These are phyloP conservation scores for Didymellaceae sp. DNA, from an alignment of 2,329 filamentous ascomycete species.

Conservation along the genomic window DNA sequence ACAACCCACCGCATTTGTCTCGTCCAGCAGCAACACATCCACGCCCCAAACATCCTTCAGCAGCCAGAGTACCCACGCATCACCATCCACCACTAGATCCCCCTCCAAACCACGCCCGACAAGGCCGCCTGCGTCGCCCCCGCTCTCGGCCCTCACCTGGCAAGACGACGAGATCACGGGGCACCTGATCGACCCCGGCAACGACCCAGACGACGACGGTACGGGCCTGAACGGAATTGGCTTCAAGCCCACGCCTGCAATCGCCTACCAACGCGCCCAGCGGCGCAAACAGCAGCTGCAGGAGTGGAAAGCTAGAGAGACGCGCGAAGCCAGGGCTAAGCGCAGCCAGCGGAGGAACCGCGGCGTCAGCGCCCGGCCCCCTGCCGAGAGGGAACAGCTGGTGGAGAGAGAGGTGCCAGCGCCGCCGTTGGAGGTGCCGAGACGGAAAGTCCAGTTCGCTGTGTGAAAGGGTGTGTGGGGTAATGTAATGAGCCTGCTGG, in stretches of 20 bases:
- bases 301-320: conserved; percentile 66
- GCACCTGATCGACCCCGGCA: conserved; percentile 57
- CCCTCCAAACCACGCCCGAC: conserved; percentile 28
- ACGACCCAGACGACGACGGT: conserved; percentile 66
- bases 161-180: conserved; percentile 68
- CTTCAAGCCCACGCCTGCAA: conserved; percentile 66
- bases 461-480: conserved; percentile 23
- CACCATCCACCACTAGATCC: conserved; percentile 10
- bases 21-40: conserved; percentile 17
- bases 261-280: conserved; percentile 63
- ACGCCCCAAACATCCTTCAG: conserved; percentile 13
- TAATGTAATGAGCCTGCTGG: conserved; percentile 9
- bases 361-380: conserved; percentile 32
- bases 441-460: conserved; percentile 44
- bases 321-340: conserved; percentile 63
- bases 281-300: conserved; percentile 64
- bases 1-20: conserved; percentile 37
- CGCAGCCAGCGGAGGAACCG: conserved; percentile 59
- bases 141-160: conserved; percentile 57
- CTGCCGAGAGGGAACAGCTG: conserved; percentile 36
- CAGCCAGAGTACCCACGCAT: conserved; percentile 2
- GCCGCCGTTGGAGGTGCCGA: conserved; percentile 20
- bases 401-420: conserved; percentile 36
- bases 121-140: conserved; percentile 41
- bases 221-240: conserved; percentile 70